phyloP scores from a whole-genome alignment of 371 early-diverging fungal species.

The Neoconidiobolus thromboides region DNA sequence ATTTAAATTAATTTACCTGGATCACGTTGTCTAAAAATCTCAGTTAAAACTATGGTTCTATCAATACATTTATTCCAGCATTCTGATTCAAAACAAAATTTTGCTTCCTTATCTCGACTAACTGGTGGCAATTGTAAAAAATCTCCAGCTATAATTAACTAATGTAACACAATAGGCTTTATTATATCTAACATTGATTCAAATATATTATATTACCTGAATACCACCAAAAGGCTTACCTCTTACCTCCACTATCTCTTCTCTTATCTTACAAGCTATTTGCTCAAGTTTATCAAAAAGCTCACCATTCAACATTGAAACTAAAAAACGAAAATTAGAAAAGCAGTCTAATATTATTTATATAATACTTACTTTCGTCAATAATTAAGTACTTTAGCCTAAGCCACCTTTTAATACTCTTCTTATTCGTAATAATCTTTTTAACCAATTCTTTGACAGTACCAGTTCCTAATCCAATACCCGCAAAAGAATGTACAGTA shows the following conservation, averaged over 20 bases:
- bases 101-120: conserved; percentile 12
- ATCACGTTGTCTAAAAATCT: conserved; percentile 33
- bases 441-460: not conserved
- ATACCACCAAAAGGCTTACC: conserved; percentile 69
- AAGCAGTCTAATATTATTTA: not conserved
- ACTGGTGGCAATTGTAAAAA: conserved; percentile 88
- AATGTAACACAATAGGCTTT: not conserved
- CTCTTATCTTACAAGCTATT: conserved; percentile 38
- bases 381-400: conserved; percentile 32
- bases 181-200: not conserved
- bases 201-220: conserved; percentile 24
- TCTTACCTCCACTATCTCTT: not conserved
- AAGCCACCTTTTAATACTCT: conserved; percentile 11
- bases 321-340: conserved; percentile 14
- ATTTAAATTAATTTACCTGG: not conserved
- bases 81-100: conserved; percentile 54
- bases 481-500: conserved; percentile 37
- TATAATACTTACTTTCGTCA: conserved; percentile 51
- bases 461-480: conserved; percentile 17
- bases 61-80: conserved; percentile 36
- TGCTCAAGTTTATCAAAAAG: conserved; percentile 64
- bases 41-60: conserved; percentile 23
- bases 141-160: conserved; percentile 69
- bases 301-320: conserved; percentile 71
- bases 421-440: not conserved